Conservation (phyloP, 169 alveolate species). For the Plasmodium knowlesi region DNA sequence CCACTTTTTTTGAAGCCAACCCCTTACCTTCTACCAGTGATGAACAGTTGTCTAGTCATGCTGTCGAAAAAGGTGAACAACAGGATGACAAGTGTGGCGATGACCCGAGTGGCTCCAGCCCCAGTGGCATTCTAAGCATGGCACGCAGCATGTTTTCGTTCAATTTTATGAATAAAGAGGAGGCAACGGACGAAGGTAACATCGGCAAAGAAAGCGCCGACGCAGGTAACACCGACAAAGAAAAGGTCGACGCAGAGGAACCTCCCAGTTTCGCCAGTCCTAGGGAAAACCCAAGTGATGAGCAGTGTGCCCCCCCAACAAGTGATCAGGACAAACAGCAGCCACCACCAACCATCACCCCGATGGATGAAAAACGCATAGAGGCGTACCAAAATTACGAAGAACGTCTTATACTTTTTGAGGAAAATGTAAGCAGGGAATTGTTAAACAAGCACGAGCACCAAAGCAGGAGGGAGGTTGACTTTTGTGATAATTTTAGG, state of each 20-base stretch:
- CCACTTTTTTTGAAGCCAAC: not conserved
- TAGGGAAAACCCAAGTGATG: not conserved
- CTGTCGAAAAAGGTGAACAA: not conserved
- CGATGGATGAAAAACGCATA: constrained; percentile 4
- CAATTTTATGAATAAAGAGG: not conserved
- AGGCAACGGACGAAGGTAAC: not conserved
- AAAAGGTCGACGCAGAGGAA: not conserved
- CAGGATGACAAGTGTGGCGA: not conserved
- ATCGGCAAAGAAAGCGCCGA: not conserved
- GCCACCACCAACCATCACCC: not conserved
- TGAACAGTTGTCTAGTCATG: too few relatives aligned
- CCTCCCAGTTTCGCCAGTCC: not conserved
- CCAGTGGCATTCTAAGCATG: constrained; percentile 1
- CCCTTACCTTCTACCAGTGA: not conserved
- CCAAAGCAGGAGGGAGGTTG: not conserved
- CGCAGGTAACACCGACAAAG: not conserved
- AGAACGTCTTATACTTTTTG: not conserved
- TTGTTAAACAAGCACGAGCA: constrained; percentile 25
- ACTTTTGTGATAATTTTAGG: constrained; percentile 1
- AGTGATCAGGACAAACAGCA: not conserved
- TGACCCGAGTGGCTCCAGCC: not conserved
- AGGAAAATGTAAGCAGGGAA: constrained; percentile 46
- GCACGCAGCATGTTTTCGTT: constrained; percentile 5
- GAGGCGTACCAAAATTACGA: constrained; percentile 8
- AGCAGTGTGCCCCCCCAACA: not conserved